These are phyloP conservation scores for Moesziomyces aphidis DNA, from an alignment of 1,284 basidiomycete genomes.

Conservation along the genomic window DNA sequence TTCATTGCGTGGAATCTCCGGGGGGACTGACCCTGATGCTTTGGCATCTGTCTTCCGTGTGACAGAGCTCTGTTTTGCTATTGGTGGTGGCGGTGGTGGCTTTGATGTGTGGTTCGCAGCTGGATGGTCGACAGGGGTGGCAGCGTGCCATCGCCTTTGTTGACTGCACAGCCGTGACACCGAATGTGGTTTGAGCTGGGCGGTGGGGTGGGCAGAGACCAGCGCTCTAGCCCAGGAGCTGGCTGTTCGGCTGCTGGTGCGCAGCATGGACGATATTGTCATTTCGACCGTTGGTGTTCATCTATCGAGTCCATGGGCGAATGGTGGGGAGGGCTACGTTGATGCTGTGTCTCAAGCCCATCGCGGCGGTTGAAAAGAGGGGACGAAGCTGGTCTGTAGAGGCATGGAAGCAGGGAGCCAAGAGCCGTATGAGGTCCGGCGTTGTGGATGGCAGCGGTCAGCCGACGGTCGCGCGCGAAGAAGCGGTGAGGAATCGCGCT, in stretches of 20 bases:
- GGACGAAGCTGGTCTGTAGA: not conserved
- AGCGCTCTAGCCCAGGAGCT: not conserved
- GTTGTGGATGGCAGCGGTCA: not conserved
- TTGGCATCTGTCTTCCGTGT: not conserved
- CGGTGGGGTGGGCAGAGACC: not conserved
- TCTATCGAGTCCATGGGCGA: not conserved
- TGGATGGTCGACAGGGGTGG: constrained; percentile 26
- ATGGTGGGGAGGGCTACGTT: not conserved
- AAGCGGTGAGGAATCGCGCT: not conserved
- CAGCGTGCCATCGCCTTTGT: constrained; percentile 39
- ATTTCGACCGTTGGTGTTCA: not conserved
- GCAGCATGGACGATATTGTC: not conserved
- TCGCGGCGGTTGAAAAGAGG: not conserved
- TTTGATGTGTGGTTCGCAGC: not conserved
- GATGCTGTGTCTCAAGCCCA: not conserved
- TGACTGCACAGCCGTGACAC: constrained; percentile 1
- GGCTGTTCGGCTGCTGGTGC: not conserved
- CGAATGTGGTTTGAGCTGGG: not conserved
- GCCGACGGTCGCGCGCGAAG: too few relatives aligned
- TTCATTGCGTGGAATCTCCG: constrained; percentile 74
- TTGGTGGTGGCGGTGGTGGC: constrained; percentile 14
- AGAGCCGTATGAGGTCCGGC: too few relatives aligned
- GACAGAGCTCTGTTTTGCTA: not conserved
- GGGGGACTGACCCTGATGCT: not conserved
- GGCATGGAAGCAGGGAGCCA: not conserved